phyloP scores from a whole-genome alignment of 1,139 yeast species.

The Diutina pseudorugosa region DNA sequence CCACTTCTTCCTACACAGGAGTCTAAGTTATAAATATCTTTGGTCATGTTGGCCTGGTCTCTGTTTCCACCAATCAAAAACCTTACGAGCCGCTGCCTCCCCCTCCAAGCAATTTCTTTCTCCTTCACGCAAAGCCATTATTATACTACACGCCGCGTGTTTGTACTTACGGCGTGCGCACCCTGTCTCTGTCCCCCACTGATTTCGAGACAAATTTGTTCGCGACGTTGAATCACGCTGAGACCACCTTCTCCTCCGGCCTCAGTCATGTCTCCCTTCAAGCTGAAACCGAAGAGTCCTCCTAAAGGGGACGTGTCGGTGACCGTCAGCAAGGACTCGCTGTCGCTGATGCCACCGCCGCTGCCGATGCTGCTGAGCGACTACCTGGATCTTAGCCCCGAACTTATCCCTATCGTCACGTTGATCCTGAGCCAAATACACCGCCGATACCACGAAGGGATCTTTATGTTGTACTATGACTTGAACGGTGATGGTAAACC shows the following conservation, averaged over 20 bases:
- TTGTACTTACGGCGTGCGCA: background rate
- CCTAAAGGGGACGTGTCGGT: background rate
- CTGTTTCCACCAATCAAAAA: too few species aligned
- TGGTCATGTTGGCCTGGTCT: too few species aligned
- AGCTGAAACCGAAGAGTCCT: background rate
- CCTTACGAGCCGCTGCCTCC: too few species aligned
- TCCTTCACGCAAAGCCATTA: background rate
- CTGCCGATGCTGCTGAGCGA: background rate
- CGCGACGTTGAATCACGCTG: background rate
- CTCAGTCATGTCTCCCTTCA: background rate
- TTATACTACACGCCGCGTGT: background rate
- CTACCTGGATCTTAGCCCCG: slow-evolving; percentile 27
- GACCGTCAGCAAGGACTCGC: background rate
- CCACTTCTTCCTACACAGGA: background rate
- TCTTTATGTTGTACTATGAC: slow-evolving; percentile 61
- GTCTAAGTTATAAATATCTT: too few species aligned
- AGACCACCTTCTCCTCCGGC: background rate
- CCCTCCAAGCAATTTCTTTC: background rate
- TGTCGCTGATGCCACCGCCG: background rate
- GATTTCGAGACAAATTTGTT: background rate
- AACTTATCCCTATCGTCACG: slow-evolving; percentile 64
- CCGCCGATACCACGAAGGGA: slow-evolving; percentile 64
- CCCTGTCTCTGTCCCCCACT: background rate
- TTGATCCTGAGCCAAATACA: slow-evolving; percentile 60
- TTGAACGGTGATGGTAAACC: slow-evolving; percentile 78